These are phyloP conservation scores for Bryoerythrophyllum caledonicum DNA, from an alignment of 225 moss, liverwort and hornwort genomes.

Conservation along the genomic window DNA sequence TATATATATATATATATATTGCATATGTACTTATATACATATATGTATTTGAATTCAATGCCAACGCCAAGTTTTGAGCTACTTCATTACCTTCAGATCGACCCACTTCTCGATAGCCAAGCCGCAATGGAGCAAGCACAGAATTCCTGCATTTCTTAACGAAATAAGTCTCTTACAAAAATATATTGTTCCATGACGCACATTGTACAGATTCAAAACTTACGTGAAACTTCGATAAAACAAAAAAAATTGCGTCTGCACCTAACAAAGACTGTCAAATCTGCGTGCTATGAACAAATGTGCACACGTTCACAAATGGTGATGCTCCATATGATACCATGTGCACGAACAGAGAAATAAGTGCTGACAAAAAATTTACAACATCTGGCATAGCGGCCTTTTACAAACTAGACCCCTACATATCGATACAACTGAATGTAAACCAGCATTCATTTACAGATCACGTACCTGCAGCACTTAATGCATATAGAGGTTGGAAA, in stretches of 20 bases:
- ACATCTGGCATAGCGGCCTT: not conserved
- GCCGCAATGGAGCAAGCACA: conserved; percentile 79
- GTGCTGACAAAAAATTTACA: not conserved
- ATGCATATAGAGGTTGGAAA: conserved; percentile 71
- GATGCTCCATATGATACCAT: not conserved
- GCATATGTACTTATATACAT: no score
- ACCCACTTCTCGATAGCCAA: conserved; percentile 87
- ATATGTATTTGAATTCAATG: not conserved
- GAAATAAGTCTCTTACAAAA: not conserved
- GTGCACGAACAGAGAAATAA: not conserved
- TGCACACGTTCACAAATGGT: not conserved
- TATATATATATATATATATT: not conserved
- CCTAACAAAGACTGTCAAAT: not conserved
- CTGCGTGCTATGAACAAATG: not conserved
- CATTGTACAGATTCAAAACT: not conserved
- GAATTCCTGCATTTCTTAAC: conserved; percentile 51
- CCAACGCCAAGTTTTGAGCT: not conserved
- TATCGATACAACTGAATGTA: not conserved
- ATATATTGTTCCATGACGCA: not conserved
- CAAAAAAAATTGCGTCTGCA: not conserved
- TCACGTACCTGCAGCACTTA: conserved; percentile 59
- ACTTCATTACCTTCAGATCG: conserved; percentile 61
- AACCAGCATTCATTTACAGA: not conserved
- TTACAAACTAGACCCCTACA: not conserved
- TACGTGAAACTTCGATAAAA: not conserved